Percentiles rank a stretch among this genome's conserved stretches.
These are phyloP conservation scores for Bipolaris sorokiniana DNA, from an alignment of 2,329 filamentous ascomycete species.

Conservation along the genomic window DNA sequence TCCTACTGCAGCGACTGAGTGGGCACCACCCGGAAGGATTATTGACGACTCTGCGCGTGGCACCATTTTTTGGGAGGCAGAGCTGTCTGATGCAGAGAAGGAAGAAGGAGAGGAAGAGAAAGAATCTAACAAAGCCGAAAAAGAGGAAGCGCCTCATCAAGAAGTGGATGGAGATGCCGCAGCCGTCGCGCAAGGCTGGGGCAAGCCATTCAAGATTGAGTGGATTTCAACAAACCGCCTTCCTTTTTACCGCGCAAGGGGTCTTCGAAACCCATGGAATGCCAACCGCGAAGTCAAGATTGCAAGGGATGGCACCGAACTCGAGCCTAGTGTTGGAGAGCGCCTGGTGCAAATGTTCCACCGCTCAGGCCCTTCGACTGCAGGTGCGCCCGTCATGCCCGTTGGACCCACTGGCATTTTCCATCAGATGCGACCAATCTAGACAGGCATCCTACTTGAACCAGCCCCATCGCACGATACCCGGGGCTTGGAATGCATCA, in stretches of 20 bases:
- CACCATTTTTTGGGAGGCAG: constrained; percentile 95
- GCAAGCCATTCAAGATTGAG: constrained; percentile 88
- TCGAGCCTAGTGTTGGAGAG: constrained; percentile 81
- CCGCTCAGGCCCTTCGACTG: constrained; percentile 40
- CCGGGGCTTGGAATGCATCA: constrained; percentile 5
- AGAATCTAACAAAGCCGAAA: constrained; percentile 53
- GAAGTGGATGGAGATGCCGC: constrained; percentile 48
- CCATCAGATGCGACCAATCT: constrained; percentile 42
- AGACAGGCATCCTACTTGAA: constrained; percentile 6
- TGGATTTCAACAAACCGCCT: constrained; percentile 85
- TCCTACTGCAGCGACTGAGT: constrained; percentile 76
- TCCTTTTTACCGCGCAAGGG: constrained; percentile 87
- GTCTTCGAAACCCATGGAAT: constrained; percentile 92
- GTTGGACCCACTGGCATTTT: constrained; percentile 33
- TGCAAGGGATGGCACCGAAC: constrained; percentile 88
- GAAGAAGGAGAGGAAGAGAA: constrained; percentile 51
- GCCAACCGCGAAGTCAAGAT: constrained; percentile 96
- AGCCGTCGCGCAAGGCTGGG: constrained; percentile 69
- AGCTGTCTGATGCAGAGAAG: constrained; percentile 63
- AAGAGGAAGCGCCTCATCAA: constrained; percentile 32
- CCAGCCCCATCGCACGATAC: constrained; percentile 8
- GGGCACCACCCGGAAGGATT: constrained; percentile 80
- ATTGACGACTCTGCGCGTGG: constrained; percentile 93
- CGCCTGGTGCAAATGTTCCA: constrained; percentile 79
- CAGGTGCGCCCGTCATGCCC: constrained; percentile 29